Conservation (phyloP, 2,329 filamentous ascomycete genomes). For the Alternaria atra region DNA sequence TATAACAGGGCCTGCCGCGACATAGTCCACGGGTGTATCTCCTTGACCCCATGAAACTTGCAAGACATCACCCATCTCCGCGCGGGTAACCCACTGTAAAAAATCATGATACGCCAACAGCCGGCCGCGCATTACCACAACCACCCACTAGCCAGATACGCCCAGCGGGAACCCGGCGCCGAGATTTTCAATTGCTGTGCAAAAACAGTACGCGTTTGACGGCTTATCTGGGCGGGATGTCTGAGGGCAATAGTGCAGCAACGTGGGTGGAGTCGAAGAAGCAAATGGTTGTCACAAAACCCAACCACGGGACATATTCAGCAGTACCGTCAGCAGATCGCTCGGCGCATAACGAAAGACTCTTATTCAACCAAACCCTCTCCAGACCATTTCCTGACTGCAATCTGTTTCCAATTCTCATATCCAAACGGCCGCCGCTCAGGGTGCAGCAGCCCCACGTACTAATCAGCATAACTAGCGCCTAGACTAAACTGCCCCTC, state of each 20-base stretch:
- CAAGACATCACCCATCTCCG: constrained; percentile 26
- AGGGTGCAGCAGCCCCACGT: constrained; percentile 36
- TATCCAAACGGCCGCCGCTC: constrained; percentile 27
- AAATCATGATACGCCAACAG: constrained; percentile 28
- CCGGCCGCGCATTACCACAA: constrained; percentile 37
- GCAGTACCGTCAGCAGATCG: constrained; percentile 21
- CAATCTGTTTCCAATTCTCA: constrained; percentile 25
- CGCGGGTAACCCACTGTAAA: constrained; percentile 26
- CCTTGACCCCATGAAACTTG: constrained; percentile 29
- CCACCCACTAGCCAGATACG: constrained; percentile 24
- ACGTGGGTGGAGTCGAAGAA: constrained; percentile 37
- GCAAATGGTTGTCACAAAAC: constrained; percentile 27
- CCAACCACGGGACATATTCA: constrained; percentile 12
- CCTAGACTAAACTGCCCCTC: constrained; percentile 30
- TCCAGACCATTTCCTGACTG: constrained; percentile 11
- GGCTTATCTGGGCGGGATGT: constrained; percentile 41
- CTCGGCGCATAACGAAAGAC: constrained; percentile 13
- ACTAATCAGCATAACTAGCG: constrained; percentile 30
- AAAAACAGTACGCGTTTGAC: constrained; percentile 26
- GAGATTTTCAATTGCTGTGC: constrained; percentile 38
- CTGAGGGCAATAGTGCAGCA: constrained; percentile 29
- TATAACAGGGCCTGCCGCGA: constrained; percentile 36
- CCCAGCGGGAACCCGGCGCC: constrained; percentile 23
- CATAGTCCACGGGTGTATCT: constrained; percentile 7
- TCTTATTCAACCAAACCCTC: constrained; percentile 13